These are phyloP conservation scores for Phytophthora fragariae DNA, from an alignment of 352 stramenopile genomes.

Conservation along the genomic window DNA sequence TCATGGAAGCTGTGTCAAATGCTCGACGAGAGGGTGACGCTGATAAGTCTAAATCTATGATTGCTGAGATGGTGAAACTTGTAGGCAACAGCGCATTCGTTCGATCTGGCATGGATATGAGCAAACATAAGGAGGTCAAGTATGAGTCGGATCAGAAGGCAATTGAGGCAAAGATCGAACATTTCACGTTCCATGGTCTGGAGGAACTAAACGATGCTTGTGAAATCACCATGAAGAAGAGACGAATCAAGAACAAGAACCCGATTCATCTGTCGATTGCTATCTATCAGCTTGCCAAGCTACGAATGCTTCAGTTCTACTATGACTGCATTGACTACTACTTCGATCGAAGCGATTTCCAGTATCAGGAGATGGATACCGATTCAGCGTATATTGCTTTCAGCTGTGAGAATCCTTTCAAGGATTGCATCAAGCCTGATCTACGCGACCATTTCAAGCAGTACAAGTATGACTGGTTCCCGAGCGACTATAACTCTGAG, in stretches of 20 bases:
- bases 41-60: conserved; percentile 30
- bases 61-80: conserved; percentile 10
- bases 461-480: background rate
- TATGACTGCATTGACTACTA: background rate
- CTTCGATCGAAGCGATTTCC: background rate
- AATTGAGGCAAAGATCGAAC: background rate
- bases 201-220: background rate
- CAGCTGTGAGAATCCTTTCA: background rate
- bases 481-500: background rate
- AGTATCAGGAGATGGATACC: background rate
- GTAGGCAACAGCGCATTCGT: background rate
- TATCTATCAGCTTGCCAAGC: background rate
- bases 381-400: background rate
- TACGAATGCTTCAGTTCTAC: background rate
- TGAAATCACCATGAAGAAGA: background rate
- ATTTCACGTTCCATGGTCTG: background rate
- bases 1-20: conserved; percentile 33
- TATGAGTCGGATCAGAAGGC: background rate
- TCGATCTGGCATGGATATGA: background rate
- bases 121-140: background rate
- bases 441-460: background rate
- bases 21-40: conserved; percentile 35
- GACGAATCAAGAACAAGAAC: background rate
- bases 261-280: background rate
- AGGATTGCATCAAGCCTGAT: background rate